Conservation (phyloP, 306 rosid genomes). For the Amphicarpaea edgeworthii region DNA sequence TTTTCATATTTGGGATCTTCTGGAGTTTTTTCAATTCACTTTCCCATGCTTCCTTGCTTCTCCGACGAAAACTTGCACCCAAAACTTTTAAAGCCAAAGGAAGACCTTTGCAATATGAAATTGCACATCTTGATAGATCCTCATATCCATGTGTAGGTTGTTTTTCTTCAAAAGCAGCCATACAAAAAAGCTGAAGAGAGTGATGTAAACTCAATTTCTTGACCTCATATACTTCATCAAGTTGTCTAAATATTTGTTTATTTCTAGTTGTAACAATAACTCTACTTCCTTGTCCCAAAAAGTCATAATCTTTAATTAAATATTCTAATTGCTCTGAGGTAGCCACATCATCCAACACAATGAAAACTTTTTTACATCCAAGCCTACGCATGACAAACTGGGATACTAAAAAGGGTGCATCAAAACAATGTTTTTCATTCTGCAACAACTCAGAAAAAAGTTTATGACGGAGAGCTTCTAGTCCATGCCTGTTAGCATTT, state of each 20-base stretch:
- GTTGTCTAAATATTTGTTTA: neutral
- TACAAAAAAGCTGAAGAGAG: conserved; percentile 37
- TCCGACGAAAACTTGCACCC: neutral
- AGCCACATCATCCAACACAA: conserved; percentile 5
- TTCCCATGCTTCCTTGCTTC: neutral
- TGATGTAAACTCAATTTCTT: neutral
- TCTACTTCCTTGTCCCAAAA: neutral
- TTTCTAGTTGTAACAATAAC: neutral
- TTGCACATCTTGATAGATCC: conserved; percentile 18
- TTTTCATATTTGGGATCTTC: neutral
- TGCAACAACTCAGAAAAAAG: neutral
- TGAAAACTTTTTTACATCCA: neutral
- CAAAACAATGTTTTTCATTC: neutral
- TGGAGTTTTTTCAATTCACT: neutral
- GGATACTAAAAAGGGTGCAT: neutral
- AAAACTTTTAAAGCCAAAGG: conserved; percentile 1
- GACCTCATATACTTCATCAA: neutral
- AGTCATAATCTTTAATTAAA: neutral
- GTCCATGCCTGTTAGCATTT: neutral
- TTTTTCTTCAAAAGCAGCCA: conserved; percentile 29
- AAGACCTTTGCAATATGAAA: conserved; percentile 22
- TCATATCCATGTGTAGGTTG: conserved; percentile 29
- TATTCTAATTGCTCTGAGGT: neutral
- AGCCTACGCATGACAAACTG: neutral
- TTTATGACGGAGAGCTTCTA: neutral